phyloP scores from a whole-genome alignment of 176 grass and related monocot species.

The Ananas comosus region DNA sequence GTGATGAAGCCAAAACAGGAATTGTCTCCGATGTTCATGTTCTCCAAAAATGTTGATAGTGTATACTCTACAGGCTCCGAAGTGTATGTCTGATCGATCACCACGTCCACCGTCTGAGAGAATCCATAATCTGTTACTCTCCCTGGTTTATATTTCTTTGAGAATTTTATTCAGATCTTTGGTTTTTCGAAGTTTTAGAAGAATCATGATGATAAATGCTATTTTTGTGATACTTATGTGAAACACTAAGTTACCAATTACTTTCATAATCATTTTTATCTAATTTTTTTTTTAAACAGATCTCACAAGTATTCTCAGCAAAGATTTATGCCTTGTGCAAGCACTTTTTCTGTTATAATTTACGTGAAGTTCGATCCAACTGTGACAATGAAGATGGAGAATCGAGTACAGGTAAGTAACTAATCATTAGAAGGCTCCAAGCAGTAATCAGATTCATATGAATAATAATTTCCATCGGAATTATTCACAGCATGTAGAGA shows the following conservation, averaged over 20 bases:
- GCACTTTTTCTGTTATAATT: background rate
- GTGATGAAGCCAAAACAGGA: slow-evolving; percentile 69
- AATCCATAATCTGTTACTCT: background rate
- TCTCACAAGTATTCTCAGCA: background rate
- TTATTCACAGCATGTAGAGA: background rate
- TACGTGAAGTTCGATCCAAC: no score
- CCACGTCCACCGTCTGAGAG: slow-evolving; percentile 84
- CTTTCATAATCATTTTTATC: background rate
- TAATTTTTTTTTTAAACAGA: background rate
- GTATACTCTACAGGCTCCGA: slow-evolving; percentile 52
- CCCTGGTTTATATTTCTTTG: background rate
- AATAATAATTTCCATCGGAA: background rate
- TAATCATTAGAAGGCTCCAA: background rate
- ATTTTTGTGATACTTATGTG: background rate
- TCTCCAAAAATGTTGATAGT: slow-evolving; percentile 75
- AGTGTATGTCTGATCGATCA: slow-evolving; percentile 79
- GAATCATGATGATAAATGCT: background rate
- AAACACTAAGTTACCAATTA: no score
- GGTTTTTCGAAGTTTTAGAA: slow-evolving; percentile 1
- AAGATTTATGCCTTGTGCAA: background rate
- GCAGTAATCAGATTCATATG: background rate
- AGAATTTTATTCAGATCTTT: slow-evolving; percentile 1
- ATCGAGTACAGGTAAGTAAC: background rate
- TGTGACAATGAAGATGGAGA: background rate
- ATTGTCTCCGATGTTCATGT: slow-evolving; percentile 43